Conservation (phyloP, 371 early-diverging fungal species). For the Rhizomucor pusillus region DNA sequence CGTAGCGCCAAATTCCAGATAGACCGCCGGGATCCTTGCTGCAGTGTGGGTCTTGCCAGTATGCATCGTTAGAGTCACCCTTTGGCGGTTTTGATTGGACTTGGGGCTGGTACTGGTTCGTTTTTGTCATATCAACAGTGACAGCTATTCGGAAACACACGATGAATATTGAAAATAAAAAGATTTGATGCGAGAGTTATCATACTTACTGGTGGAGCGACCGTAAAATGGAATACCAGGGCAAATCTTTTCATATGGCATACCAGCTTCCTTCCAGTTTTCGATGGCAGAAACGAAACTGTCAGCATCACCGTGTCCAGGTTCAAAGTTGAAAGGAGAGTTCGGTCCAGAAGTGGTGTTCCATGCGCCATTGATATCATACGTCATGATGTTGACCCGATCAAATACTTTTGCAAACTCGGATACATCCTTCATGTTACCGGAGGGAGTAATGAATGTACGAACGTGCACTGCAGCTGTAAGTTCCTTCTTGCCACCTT, state of each 20-base stretch:
- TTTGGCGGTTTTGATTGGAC: slow-evolving; percentile 26
- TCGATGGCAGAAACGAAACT: slow-evolving; percentile 55
- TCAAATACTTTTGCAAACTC: slow-evolving; percentile 61
- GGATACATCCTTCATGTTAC: slow-evolving; percentile 58
- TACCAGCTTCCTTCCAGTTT: slow-evolving; percentile 56
- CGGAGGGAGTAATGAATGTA: slow-evolving; percentile 52
- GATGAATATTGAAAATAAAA: neutral
- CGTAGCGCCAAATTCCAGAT: slow-evolving; percentile 68
- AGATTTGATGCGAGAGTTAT: neutral
- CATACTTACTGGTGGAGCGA: slow-evolving; percentile 39
- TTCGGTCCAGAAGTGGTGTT: slow-evolving; percentile 59
- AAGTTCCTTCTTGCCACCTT: slow-evolving; percentile 55
- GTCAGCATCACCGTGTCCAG: slow-evolving; percentile 38
- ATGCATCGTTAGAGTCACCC: slow-evolving; percentile 54
- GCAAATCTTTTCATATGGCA: slow-evolving; percentile 57
- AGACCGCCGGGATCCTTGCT: slow-evolving; percentile 25
- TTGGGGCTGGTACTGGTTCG: slow-evolving; percentile 38
- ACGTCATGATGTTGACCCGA: slow-evolving; percentile 64
- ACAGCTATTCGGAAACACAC: slow-evolving; percentile 7
- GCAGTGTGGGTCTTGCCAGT: slow-evolving; percentile 56
- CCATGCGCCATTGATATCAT: slow-evolving; percentile 64
- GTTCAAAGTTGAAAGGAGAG: slow-evolving; percentile 56
- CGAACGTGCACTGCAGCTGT: slow-evolving; percentile 70
- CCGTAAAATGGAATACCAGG: slow-evolving; percentile 67
- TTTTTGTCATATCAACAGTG: slow-evolving; percentile 19